Percentiles rank a stretch among this genome's conserved stretches.
Conservation (phyloP, 2,329 filamentous ascomycete species). For the Pseudocercospora pini-densiflorae region DNA sequence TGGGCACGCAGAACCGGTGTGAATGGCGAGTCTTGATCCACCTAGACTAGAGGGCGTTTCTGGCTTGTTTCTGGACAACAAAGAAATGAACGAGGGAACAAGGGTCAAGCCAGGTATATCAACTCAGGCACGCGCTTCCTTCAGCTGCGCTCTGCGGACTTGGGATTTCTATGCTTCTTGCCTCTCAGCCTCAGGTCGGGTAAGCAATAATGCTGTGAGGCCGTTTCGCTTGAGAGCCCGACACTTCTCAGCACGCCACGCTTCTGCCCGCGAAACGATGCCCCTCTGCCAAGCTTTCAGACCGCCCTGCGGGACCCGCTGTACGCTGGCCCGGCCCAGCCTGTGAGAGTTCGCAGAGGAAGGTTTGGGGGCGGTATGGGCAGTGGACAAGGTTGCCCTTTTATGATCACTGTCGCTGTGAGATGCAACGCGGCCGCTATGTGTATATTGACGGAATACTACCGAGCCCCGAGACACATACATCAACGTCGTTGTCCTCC, state of each 20-base stretch:
- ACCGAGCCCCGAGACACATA: not conserved
- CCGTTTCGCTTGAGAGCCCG: not conserved
- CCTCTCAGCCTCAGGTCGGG: conserved; percentile 2
- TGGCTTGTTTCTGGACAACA: not conserved
- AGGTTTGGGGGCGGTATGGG: not conserved
- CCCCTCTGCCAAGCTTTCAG: not conserved
- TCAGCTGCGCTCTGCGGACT: not conserved
- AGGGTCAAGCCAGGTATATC: not conserved
- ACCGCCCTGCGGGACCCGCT: too few species aligned
- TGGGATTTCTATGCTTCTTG: not conserved
- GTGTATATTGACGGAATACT: not conserved
- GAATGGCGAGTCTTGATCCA: not conserved
- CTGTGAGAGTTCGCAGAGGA: not conserved
- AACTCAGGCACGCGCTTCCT: conserved; percentile 8
- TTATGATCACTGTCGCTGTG: not conserved
- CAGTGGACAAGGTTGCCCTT: not conserved
- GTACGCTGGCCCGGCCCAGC: too few species aligned
- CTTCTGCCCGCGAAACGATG: not conserved
- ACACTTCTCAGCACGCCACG: not conserved
- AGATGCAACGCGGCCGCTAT: not conserved
- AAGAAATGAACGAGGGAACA: not conserved
- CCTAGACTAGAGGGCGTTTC: not conserved
- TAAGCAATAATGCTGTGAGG: not conserved
- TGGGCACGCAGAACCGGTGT: not conserved
- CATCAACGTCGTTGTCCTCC: not conserved